These are phyloP conservation scores for Asclepias syriaca DNA, from an alignment of 257 asterid species.

Conservation along the genomic window DNA sequence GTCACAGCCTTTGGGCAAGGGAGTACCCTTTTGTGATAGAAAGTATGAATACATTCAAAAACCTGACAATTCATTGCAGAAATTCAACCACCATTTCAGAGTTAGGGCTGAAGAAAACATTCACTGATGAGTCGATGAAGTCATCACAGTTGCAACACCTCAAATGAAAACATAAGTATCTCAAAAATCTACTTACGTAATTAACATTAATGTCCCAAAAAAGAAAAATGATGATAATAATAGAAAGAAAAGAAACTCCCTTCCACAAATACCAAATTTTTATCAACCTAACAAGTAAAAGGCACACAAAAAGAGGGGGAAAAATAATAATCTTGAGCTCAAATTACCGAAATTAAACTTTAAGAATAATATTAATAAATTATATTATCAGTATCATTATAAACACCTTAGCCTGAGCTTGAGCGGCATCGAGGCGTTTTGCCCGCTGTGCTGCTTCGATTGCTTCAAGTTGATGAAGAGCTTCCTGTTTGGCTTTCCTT, in stretches of 20 bases:
- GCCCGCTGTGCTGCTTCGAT: conserved; percentile 64
- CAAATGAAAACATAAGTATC: not conserved
- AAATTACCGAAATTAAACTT: not conserved
- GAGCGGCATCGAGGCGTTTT: conserved; percentile 78
- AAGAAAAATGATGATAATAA: not conserved
- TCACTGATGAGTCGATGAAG: not conserved
- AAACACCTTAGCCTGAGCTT: conserved; percentile 66
- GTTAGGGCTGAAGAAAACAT: not conserved
- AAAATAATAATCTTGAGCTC: not conserved
- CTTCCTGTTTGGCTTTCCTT: conserved; percentile 63
- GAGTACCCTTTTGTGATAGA: no score
- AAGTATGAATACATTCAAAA: no score
- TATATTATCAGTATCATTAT: not conserved
- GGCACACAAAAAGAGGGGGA: not conserved
- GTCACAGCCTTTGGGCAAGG: no score
- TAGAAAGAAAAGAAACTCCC: no score
- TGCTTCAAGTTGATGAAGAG: conserved; percentile 73
- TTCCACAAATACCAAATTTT: not conserved
- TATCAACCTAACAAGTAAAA: no score
- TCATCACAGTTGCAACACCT: not conserved
- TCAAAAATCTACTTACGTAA: not conserved
- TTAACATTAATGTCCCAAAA: not conserved
- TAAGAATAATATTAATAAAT: not conserved
- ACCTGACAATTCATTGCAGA: no score
- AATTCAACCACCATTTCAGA: not conserved